Percentiles rank a stretch among this genome's conserved stretches.
These are phyloP conservation scores for Pythium monospermum DNA, from an alignment of 352 stramenopile genomes.

Conservation along the genomic window DNA sequence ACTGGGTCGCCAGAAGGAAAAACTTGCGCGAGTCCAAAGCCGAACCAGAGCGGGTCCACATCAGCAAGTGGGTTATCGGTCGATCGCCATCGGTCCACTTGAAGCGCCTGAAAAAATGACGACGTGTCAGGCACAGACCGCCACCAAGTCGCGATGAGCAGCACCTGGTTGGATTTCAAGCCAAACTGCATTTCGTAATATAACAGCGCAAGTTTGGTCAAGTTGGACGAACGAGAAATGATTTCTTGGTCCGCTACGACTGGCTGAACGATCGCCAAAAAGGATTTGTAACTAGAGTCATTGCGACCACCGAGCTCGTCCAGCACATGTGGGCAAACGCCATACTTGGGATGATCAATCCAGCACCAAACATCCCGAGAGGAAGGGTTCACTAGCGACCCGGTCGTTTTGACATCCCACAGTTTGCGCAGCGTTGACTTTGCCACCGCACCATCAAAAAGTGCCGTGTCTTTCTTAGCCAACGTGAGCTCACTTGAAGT, in stretches of 20 bases:
- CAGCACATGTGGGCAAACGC: slow-evolving; percentile 29
- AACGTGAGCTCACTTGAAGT: slow-evolving; percentile 1
- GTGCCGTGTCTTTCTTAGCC: background rate
- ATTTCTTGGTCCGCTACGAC: slow-evolving; percentile 15
- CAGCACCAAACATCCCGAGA: slow-evolving; percentile 45
- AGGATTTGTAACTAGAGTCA: slow-evolving; percentile 19
- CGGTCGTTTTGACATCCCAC: slow-evolving; percentile 32
- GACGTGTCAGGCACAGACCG: slow-evolving; percentile 29
- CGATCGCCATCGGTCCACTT: slow-evolving; percentile 34
- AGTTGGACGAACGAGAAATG: slow-evolving; percentile 30
- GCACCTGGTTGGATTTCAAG: slow-evolving; percentile 25
- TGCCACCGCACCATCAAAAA: slow-evolving; percentile 10
- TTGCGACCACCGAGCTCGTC: slow-evolving; percentile 34
- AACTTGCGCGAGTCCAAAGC: slow-evolving; percentile 37
- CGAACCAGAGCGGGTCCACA: slow-evolving; percentile 36
- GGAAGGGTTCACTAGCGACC: slow-evolving; percentile 43
- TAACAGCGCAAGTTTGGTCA: slow-evolving; percentile 31
- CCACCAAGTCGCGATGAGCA: slow-evolving; percentile 38
- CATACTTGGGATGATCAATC: slow-evolving; percentile 13
- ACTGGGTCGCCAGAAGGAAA: slow-evolving; percentile 22
- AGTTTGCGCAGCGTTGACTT: slow-evolving; percentile 28
- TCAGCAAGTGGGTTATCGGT: slow-evolving; percentile 5
- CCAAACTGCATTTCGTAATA: slow-evolving; percentile 32
- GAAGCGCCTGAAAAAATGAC: slow-evolving; percentile 39
- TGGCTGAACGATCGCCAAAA: slow-evolving; percentile 30